A percentile compares a stretch with the other conserved stretches of the same genome.
Evolutionary conservation across 768 basidiomycete species (phyloP).

Genomic region (Suillus brevipes): DNA sequence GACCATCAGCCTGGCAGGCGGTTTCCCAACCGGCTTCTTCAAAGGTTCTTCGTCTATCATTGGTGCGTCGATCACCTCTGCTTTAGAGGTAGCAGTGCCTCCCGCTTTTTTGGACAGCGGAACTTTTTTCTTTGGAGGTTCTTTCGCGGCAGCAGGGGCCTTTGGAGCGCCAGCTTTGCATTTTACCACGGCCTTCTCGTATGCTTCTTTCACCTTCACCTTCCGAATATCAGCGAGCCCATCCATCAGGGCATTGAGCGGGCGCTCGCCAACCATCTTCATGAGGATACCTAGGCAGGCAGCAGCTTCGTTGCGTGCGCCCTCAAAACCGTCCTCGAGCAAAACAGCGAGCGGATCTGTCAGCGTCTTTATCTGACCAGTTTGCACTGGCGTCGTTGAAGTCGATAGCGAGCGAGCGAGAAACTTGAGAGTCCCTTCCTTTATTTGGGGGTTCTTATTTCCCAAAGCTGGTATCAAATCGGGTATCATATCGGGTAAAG

Average conservation of each 20-base stretch:
- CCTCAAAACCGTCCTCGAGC: slow-evolving; percentile 87
- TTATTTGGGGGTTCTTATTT: slow-evolving; percentile 96
- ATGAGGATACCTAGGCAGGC: slow-evolving; percentile 84
- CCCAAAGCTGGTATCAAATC: slow-evolving; percentile 76
- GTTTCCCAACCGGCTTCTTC: slow-evolving; percentile 52
- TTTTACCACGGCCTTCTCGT: slow-evolving; percentile 89
- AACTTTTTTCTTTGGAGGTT: slow-evolving; percentile 38
- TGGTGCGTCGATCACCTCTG: slow-evolving; percentile 13
- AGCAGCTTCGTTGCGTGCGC: slow-evolving; percentile 89
- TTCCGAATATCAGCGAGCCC: slow-evolving; percentile 83
- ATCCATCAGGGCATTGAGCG: slow-evolving; percentile 85
- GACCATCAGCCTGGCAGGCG: slow-evolving; percentile 48
- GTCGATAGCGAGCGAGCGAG: slow-evolving; percentile 73
- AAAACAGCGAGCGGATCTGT: slow-evolving; percentile 73
- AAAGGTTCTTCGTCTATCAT: slow-evolving; percentile 33
- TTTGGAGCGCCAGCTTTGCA: slow-evolving; percentile 67
- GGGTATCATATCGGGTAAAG: slow-evolving; percentile 77
- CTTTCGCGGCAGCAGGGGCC: slow-evolving; percentile 31
- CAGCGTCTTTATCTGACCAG: slow-evolving; percentile 77
- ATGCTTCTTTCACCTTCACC: slow-evolving; percentile 91
- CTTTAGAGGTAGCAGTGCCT: slow-evolving; percentile 18
- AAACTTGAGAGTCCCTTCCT: slow-evolving; percentile 90
- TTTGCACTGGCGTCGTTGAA: slow-evolving; percentile 68
- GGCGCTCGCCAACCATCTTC: slow-evolving; percentile 96
- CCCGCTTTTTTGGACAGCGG: slow-evolving; percentile 27